Conservation (phyloP, 2,329 filamentous ascomycete species). For the Colletotrichum lini region DNA sequence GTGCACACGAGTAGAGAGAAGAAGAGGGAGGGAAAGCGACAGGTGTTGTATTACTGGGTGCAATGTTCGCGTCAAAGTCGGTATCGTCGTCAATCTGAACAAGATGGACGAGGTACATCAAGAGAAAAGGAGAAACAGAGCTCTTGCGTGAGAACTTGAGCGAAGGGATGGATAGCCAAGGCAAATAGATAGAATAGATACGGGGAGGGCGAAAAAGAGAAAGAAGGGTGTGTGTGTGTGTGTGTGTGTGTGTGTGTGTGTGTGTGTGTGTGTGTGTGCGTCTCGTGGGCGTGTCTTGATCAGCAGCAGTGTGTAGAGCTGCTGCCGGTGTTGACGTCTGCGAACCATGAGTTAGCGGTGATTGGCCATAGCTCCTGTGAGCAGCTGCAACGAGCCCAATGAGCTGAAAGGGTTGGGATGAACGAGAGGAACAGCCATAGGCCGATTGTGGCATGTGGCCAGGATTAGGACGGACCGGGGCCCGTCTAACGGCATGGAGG, state of each 20-base stretch:
- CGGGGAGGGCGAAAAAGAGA: background rate
- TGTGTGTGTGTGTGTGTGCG: background rate
- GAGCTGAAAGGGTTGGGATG: conserved; percentile 33
- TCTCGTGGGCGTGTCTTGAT: background rate
- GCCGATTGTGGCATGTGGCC: conserved; percentile 38
- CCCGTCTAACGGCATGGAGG: conserved; percentile 40
- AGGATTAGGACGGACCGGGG: conserved; percentile 37
- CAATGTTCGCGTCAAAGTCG: conserved; percentile 23
- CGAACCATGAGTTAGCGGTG: conserved; percentile 41
- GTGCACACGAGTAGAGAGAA: background rate
- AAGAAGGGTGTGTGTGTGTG: background rate
- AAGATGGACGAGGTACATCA: background rate
- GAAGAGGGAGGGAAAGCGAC: background rate
- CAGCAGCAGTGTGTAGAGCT: background rate
- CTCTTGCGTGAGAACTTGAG: conserved; percentile 11
- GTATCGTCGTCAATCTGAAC: conserved; percentile 8
- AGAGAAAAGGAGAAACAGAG: conserved; percentile 6
- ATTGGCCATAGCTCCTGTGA: conserved; percentile 42
- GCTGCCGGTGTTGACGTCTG: conserved; percentile 30
- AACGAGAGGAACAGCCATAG: conserved; percentile 35
- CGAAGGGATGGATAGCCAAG: background rate
- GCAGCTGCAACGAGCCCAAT: conserved; percentile 40
- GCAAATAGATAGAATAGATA: conserved; percentile 1
- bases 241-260: too few species aligned
- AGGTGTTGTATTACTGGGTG: conserved; percentile 1